Conservation (phyloP, 1,284 basidiomycete genomes). For the Neolentinus lepideus region DNA sequence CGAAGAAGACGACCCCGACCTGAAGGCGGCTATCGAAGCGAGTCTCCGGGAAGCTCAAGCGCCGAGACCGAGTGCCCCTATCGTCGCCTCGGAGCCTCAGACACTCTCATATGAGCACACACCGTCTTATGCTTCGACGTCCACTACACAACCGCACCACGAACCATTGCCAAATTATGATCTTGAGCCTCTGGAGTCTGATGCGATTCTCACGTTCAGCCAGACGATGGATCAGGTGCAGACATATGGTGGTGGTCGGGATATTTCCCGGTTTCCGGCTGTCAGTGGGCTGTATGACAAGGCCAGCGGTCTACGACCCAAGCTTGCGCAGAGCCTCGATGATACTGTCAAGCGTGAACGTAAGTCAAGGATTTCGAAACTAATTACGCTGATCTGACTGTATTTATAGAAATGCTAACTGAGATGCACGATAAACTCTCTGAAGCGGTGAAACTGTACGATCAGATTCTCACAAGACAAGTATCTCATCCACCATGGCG, state of each 20-base stretch:
- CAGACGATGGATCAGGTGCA: conserved; percentile 85
- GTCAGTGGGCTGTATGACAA: conserved; percentile 82
- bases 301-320: conserved; percentile 75
- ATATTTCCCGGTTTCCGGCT: conserved; percentile 75
- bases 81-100: conserved; percentile 33
- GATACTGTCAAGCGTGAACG: conserved; percentile 85
- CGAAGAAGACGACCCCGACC: conserved; percentile 90
- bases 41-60: conserved; percentile 82
- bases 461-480: conserved; percentile 82
- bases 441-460: conserved; percentile 87
- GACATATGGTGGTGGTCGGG: conserved; percentile 61
- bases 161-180: conserved; percentile 68
- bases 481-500: conserved; percentile 65
- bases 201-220: conserved; percentile 83
- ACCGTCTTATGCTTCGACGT: conserved; percentile 31
- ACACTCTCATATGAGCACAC: conserved; percentile 36
- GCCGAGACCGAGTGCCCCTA: conserved; percentile 73
- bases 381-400: not conserved
- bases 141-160: conserved; percentile 34
- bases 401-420: conserved; percentile 62
- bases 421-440: conserved; percentile 95
- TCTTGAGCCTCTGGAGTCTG: conserved; percentile 71
- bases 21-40: conserved; percentile 94
- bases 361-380: conserved; percentile 30
- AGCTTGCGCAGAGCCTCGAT: conserved; percentile 79